Conservation (phyloP, 176 grass and related monocot genomes). For the Musa schizocarpa region DNA sequence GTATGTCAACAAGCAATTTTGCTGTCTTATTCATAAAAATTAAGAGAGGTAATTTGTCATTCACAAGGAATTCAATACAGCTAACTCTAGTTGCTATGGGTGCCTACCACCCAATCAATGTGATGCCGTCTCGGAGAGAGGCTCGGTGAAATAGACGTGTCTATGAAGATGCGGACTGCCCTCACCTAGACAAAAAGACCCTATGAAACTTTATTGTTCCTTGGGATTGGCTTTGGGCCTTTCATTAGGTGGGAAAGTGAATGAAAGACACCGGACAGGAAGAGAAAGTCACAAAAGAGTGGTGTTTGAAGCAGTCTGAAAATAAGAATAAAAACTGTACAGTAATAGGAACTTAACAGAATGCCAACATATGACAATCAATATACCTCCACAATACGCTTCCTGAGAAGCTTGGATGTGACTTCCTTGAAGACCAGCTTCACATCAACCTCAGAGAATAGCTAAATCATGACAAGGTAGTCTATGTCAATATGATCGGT, state of each 20-base stretch:
- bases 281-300: too few species aligned
- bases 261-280: too few species aligned
- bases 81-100: too few species aligned
- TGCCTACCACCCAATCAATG: too few species aligned
- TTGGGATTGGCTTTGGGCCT: too few species aligned
- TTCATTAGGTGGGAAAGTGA: too few species aligned
- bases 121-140: too few species aligned
- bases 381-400: conserved; percentile 81
- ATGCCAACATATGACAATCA: neutral
- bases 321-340: neutral
- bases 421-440: conserved; percentile 99
- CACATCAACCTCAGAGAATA: conserved; percentile 97
- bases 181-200: too few species aligned
- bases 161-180: too few species aligned
- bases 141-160: too few species aligned
- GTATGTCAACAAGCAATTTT: neutral
- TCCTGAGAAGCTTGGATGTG: conserved; percentile 82
- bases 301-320: neutral
- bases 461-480: conserved; percentile 36
- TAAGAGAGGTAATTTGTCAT: neutral
- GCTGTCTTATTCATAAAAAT: neutral
- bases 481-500: neutral
- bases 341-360: neutral
- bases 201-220: too few species aligned
- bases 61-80: neutral